Base-by-base conservation (phyloP, 169 alveolate species). In the Eimeria falciformis region DNA sequence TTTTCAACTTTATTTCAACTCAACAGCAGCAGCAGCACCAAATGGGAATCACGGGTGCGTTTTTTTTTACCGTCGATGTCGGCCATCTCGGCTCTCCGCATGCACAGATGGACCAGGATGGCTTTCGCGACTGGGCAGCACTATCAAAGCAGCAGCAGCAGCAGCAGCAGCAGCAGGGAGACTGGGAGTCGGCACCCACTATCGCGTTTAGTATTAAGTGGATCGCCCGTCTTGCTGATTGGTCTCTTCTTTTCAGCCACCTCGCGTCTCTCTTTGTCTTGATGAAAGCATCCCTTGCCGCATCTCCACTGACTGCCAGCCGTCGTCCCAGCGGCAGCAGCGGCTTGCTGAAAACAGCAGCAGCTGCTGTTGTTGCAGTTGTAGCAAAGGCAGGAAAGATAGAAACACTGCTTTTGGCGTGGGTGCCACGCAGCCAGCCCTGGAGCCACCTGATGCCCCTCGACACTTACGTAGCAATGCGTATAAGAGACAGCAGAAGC, bases 111-210 rank as follows among this genome's bases (percentile, higher is more conserved):
- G 9, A 45, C 14, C 66, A 17, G 45, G 18, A 46, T 47, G 66
- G 85, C 29, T 75, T 75, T 0, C 45, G 66, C 23, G 65, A 33
- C n/a, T 75, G 85, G 85, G 85, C 85, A n/a, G 85, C 85, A 17
- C 66, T 66, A 43, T 75, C 85, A 6, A 66, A 75, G 85, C 85
- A 75, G 85, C 85, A 33, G 40, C 40, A 33, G 85, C 85, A 33
- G 40, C 40, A 33, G 40, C 40, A 33, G 40, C 40, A 33, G 40
- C 40, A 33, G 40, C 40, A 33, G 82, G 55, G 82, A 25, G 66
- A 46, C 62, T 47, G 45, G 6, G 27, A 23, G n/a, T 43, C 85
- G 18, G 85, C 56, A 17, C 85, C 85, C n/a, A 11, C 43, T 21
- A 40, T 75, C 66, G 43, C 43, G 85, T 75, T 75, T 45, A 65